Conservation (phyloP, 257 asterid genomes). For the Solanum pimpinellifolium region DNA sequence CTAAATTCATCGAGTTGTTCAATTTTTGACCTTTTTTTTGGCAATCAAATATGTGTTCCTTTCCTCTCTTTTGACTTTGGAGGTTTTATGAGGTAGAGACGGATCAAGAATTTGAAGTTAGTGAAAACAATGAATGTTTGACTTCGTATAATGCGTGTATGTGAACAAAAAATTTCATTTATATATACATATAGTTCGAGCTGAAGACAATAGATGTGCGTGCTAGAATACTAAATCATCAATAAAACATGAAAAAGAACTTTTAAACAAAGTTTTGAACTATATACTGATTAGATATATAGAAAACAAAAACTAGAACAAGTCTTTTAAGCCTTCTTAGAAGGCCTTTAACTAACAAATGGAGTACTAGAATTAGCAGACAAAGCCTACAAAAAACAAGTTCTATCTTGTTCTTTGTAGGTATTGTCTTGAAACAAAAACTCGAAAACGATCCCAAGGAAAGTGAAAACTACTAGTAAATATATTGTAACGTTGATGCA, state of each 20-base stretch:
- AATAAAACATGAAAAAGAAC: background rate
- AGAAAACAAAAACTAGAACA: background rate
- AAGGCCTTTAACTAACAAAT: background rate
- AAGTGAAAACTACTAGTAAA: background rate
- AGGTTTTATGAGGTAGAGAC: background rate
- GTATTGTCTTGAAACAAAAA: conserved; percentile 1
- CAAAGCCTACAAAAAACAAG: conserved; percentile 11
- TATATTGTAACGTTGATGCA: background rate
- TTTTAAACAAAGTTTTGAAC: background rate
- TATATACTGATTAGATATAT: background rate
- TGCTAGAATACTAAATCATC: background rate
- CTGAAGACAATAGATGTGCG: background rate
- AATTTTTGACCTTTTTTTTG: background rate
- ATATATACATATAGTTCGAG: background rate
- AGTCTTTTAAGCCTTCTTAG: conserved; percentile 5
- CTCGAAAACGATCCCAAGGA: background rate
- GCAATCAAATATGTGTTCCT: background rate
- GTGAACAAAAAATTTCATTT: background rate
- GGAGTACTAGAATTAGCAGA: background rate
- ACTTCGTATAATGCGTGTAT: background rate
- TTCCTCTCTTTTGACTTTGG: background rate
- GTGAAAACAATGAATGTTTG: background rate
- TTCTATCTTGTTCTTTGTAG: conserved; percentile 5
- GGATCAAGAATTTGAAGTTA: background rate
- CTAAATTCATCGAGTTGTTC: background rate